Evolutionary conservation across 1,284 basidiomycete genomes (phyloP).

Genomic region (Trichosporon sp.): DNA sequence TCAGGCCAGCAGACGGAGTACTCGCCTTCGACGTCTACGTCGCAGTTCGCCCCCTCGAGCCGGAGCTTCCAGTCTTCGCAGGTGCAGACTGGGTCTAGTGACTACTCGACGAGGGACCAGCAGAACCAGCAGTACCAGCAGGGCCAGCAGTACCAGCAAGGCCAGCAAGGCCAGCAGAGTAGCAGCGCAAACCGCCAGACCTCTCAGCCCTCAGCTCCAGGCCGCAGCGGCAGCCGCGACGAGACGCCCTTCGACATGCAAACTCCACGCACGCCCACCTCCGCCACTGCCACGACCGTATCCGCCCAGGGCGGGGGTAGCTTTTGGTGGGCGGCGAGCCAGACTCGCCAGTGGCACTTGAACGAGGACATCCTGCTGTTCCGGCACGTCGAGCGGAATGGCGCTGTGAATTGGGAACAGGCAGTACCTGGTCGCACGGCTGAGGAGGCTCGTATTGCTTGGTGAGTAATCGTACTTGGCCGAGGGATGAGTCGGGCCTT

Average conservation of each 20-base stretch:
- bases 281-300: not conserved
- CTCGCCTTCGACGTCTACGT: too few relatives aligned
- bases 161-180: too few relatives aligned
- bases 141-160: not conserved
- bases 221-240: not conserved
- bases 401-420: not conserved
- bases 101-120: not conserved
- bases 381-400: conserved; percentile 1
- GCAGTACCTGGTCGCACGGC: conserved; percentile 6
- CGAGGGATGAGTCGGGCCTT: not conserved
- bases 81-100: not conserved
- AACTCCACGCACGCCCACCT: not conserved
- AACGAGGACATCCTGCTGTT: conserved; percentile 6
- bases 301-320: not conserved
- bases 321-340: not conserved
- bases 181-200: not conserved
- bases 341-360: conserved; percentile 3
- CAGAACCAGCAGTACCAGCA: not conserved
- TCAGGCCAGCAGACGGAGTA: not conserved
- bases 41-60: not conserved
- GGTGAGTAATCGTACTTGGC: conserved; percentile 4
- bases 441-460: not conserved
- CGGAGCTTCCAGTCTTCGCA: not conserved
- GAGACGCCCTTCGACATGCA: too few relatives aligned
- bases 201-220: not conserved